Conservation (phyloP, 2,329 filamentous ascomycete species). For the Endothia cerciana region DNA sequence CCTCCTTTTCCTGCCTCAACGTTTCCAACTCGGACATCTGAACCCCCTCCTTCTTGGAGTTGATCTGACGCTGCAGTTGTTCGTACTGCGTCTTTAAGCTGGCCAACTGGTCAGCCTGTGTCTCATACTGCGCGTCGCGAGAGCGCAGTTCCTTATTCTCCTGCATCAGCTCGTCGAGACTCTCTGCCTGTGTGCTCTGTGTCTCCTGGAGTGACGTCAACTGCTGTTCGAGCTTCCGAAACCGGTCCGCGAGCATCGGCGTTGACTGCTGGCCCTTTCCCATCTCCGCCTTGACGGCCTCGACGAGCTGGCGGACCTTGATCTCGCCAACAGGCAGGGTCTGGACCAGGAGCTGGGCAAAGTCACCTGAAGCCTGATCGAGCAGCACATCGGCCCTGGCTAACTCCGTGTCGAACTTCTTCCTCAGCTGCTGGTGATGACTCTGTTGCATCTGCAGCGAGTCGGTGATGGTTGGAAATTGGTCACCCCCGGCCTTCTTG, state of each 20-base stretch:
- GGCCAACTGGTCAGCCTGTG: constrained; percentile 2
- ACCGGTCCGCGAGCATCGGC: background rate
- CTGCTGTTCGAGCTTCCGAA: constrained; percentile 19
- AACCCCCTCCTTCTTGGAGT: background rate
- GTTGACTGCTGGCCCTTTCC: background rate
- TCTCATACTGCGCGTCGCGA: background rate
- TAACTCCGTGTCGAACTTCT: constrained; percentile 19
- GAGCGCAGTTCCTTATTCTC: constrained; percentile 9
- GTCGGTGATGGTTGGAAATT: constrained; percentile 22
- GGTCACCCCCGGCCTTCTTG: constrained; percentile 11
- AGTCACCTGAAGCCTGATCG: background rate
- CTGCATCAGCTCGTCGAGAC: background rate
- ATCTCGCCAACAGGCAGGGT: constrained; percentile 19
- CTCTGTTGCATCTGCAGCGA: constrained; percentile 4
- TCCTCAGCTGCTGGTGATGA: constrained; percentile 11
- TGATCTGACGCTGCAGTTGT: background rate
- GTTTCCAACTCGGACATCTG: background rate
- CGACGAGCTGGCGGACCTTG: constrained; percentile 23
- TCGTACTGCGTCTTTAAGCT: background rate
- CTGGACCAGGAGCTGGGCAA: constrained; percentile 9
- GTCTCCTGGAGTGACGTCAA: constrained; percentile 11
- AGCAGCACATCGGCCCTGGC: background rate
- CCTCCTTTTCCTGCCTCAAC: constrained; percentile 14
- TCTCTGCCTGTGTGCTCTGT: background rate
- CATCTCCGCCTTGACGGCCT: constrained; percentile 14